These are phyloP conservation scores for Miscanthus sacchariflorus DNA, from an alignment of 202 grass and related monocot species.

Conservation along the genomic window DNA sequence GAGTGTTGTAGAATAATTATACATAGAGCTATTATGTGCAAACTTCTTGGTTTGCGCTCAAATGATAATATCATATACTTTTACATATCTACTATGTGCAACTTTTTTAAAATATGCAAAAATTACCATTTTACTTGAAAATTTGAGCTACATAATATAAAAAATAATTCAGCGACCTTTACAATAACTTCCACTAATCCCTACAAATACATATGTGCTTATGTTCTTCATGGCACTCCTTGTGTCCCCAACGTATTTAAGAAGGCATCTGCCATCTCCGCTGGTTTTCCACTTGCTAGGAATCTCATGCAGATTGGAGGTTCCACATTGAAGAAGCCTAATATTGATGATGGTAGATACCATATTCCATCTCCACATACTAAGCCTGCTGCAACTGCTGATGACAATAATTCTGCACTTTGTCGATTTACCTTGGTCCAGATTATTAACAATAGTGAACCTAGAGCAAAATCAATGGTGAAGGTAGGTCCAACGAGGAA, in stretches of 20 bases:
- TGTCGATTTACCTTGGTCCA: slow-evolving; percentile 40
- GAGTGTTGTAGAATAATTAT: neutral
- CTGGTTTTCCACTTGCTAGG: slow-evolving; percentile 41
- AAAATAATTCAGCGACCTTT: neutral
- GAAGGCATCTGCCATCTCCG: slow-evolving; percentile 30
- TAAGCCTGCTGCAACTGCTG: slow-evolving; percentile 47
- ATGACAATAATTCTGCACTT: slow-evolving; percentile 37
- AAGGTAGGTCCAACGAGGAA: slow-evolving; percentile 43
- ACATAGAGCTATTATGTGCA: neutral
- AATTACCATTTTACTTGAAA: neutral
- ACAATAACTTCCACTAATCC: neutral
- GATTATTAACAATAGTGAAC: slow-evolving; percentile 14
- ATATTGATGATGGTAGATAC: slow-evolving; percentile 38
- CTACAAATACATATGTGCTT: neutral
- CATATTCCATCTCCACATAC: slow-evolving; percentile 59
- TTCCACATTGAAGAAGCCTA: slow-evolving; percentile 41
- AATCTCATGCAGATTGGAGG: slow-evolving; percentile 73
- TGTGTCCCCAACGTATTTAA: slow-evolving; percentile 22
- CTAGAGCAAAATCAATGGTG: slow-evolving; percentile 41
- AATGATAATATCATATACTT: neutral
- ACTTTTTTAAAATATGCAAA: neutral
- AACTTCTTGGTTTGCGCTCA: neutral
- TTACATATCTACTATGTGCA: neutral
- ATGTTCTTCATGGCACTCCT: neutral
- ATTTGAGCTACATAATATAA: neutral